These are phyloP conservation scores for Tylopilus sp. DNA, from an alignment of 768 basidiomycete species.

Conservation along the genomic window DNA sequence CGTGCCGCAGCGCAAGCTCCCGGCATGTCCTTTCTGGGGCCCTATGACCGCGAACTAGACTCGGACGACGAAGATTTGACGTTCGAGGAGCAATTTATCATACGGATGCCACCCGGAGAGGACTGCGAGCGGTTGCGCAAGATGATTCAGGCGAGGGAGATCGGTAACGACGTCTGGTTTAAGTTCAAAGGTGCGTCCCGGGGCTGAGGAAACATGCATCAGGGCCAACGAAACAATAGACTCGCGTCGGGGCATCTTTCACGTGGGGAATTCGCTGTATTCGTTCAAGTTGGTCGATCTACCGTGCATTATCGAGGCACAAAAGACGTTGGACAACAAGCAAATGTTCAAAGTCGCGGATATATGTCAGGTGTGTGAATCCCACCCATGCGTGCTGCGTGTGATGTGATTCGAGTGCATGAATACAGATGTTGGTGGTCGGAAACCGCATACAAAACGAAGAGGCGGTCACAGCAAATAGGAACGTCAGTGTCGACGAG, in stretches of 20 bases:
- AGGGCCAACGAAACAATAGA: slow-evolving; percentile 47
- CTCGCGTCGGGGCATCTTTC: slow-evolving; percentile 86
- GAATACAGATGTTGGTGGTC: slow-evolving; percentile 85
- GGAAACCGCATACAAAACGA: slow-evolving; percentile 72
- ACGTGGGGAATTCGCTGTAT: slow-evolving; percentile 76
- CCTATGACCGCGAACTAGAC: slow-evolving; percentile 92
- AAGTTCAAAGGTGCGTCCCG: slow-evolving; percentile 82
- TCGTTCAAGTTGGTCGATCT: slow-evolving; percentile 94
- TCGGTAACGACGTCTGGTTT: slow-evolving; percentile 88
- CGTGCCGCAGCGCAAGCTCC: slow-evolving; percentile 77
- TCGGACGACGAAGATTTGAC: slow-evolving; percentile 92
- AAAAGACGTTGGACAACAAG: slow-evolving; percentile 94
- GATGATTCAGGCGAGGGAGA: slow-evolving; percentile 76
- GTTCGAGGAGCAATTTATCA: slow-evolving; percentile 96
- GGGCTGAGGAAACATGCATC: not conserved
- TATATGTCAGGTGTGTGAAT: slow-evolving; percentile 79
- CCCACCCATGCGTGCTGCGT: not conserved
- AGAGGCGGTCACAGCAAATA: slow-evolving; percentile 56
- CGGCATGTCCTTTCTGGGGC: slow-evolving; percentile 85
- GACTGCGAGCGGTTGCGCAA: slow-evolving; percentile 78
- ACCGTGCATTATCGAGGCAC: slow-evolving; percentile 89
- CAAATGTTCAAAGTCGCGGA: slow-evolving; percentile 99
- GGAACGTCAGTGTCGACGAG: slow-evolving; percentile 85
- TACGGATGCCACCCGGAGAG: slow-evolving; percentile 83
- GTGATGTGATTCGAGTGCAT: slow-evolving; percentile 10